Conservation (phyloP, 768 basidiomycete genomes). For the Leucosporidium yakuticum region DNA sequence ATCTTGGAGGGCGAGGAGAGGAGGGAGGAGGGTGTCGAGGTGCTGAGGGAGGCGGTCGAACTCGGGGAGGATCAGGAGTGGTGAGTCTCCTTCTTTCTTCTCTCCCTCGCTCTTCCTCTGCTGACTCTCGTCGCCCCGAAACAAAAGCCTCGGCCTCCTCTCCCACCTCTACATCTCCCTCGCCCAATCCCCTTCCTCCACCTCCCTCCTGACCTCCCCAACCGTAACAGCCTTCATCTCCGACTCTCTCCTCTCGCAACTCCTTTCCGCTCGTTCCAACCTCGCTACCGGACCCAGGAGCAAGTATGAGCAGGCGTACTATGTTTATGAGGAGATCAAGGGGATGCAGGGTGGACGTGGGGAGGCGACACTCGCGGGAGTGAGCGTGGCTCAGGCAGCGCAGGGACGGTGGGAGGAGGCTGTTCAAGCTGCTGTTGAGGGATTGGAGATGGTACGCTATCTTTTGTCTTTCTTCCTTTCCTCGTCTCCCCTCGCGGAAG, state of each 20-base stretch:
- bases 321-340: slow-evolving; percentile 39
- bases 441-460: slow-evolving; percentile 30
- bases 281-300: slow-evolving; percentile 23
- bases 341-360: slow-evolving; percentile 36
- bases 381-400: slow-evolving; percentile 32
- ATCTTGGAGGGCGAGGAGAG: slow-evolving; percentile 30
- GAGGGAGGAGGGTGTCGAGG: slow-evolving; percentile 31
- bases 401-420: slow-evolving; percentile 37
- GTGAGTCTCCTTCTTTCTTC: slow-evolving; percentile 5
- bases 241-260: slow-evolving; percentile 34
- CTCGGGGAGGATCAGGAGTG: slow-evolving; percentile 33
- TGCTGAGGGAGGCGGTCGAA: slow-evolving; percentile 31
- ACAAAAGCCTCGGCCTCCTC: slow-evolving; percentile 28
- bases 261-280: slow-evolving; percentile 27
- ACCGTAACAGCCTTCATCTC: slow-evolving; percentile 21
- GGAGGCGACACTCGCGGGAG: slow-evolving; percentile 27
- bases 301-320: slow-evolving; percentile 39
- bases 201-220: slow-evolving; percentile 24
- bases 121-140: neutral
- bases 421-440: slow-evolving; percentile 31
- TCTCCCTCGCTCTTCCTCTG: no score
- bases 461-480: neutral
- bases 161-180: slow-evolving; percentile 35
- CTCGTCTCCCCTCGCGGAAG: no score
- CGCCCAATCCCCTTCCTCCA: slow-evolving; percentile 19